Base-by-base conservation (phyloP, 495 filamentous ascomycete genomes). In the Xylaria acuta region DNA sequence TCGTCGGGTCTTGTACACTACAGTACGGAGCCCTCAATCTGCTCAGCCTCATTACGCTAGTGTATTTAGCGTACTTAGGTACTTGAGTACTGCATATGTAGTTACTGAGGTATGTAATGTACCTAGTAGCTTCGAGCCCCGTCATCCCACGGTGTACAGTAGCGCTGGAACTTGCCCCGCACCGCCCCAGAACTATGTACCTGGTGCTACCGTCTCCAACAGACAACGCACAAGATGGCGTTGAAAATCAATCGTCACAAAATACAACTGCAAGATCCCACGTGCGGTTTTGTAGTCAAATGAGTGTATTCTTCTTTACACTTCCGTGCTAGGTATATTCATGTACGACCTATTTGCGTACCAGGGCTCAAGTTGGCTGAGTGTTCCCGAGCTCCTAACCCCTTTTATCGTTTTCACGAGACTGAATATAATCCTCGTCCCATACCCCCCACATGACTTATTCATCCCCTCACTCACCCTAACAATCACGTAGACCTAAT, bases 351-450 rank as follows among this genome's bases (percentile, higher is more conserved):
- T 54, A 12, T 11, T 53, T 3, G 54, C 7, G 14, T 64, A 27
- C 43, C 41, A 49, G 32, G 53, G 53, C 67, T 30, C 67, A 69
- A 68, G 65, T 68, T 68, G 36, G 65, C 36, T 68, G 65, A 43
- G 49, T 36, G 14, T 32, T 32, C 40, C 63, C 27, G 27, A 65
- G 40, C 40, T 65, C 64, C 20, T 40, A 11, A 30, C 25, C 12
- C 25, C n/a, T 27, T 59, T 9, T 32, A 30, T 12, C 65, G 18
- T 53, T 56, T 32, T 18, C 30, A 60, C 14, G n/a, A 38, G 18
- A 36, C 30, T 38, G 5, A 12, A 60, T 38, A 22, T 60, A 38
- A 60, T 22, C 34, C 22, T 6, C 16, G 20, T n/a, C 32, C 20
- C 27, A 32, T 30, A 56, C 53, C 25, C 53, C 25, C 3, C 49